Percentiles rank a stretch among this genome's conserved stretches.
These are phyloP conservation scores for Nitzschia sp. DNA, from an alignment of 108 stramenopile species.

Conservation along the genomic window DNA sequence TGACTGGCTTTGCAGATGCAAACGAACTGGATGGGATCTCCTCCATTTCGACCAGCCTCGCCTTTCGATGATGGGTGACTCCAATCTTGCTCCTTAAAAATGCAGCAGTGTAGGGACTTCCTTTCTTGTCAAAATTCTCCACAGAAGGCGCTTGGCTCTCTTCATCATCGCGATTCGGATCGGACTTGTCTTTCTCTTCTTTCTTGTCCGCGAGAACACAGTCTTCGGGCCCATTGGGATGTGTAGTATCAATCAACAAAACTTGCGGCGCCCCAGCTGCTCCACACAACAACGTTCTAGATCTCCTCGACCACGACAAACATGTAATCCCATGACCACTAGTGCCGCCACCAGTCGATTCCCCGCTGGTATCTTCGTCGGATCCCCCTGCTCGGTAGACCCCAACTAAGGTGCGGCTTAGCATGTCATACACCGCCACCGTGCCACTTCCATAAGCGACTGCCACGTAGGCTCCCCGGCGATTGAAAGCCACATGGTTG, in stretches of 20 bases:
- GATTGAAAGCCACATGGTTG: slow-evolving; percentile 66
- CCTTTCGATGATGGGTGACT: slow-evolving; percentile 16
- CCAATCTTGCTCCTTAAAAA: slow-evolving; percentile 5
- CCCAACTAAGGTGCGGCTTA: slow-evolving; percentile 59
- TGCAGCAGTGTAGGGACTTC: neutral
- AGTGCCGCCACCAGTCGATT: neutral
- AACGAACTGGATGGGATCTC: slow-evolving; percentile 4
- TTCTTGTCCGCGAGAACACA: slow-evolving; percentile 27
- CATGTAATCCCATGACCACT: slow-evolving; percentile 56
- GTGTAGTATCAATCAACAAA: slow-evolving; percentile 66
- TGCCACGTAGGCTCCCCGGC: slow-evolving; percentile 65
- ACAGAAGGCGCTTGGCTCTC: neutral
- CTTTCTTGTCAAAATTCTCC: slow-evolving; percentile 7
- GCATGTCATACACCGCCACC: slow-evolving; percentile 53
- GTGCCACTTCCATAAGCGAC: slow-evolving; percentile 73
- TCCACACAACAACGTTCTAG: slow-evolving; percentile 56
- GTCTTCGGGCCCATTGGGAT: slow-evolving; percentile 58
- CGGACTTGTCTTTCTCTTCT: slow-evolving; percentile 19
- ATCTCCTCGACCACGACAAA: slow-evolving; percentile 60
- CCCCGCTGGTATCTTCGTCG: slow-evolving; percentile 7
- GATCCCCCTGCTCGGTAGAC: slow-evolving; percentile 35
- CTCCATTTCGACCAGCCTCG: slow-evolving; percentile 1
- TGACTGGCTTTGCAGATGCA: neutral
- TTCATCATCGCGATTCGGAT: slow-evolving; percentile 23
- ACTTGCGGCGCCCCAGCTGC: slow-evolving; percentile 49